Evolutionary conservation across 352 stramenopile species (phyloP), one percentile per base, ranked within the genome.

Genomic region (Pythium pectinolyticum): DNA sequence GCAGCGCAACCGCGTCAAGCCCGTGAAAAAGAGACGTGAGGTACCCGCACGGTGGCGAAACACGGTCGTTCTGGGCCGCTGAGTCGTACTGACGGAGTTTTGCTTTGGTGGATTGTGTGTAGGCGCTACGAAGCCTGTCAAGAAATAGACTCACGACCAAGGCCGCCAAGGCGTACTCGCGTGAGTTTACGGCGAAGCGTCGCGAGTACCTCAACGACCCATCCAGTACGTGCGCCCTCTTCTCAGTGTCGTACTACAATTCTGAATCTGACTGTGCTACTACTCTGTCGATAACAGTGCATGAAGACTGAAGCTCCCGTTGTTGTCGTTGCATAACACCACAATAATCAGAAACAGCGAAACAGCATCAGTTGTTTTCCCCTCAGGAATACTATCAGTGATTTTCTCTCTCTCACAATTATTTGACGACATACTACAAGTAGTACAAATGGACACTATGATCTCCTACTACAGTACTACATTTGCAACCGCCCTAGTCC

Each of bases 11-110:
- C 80, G 80, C 64, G 83, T 73, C 50, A 89, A 89, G 62, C 76
- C 78, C 11, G 19, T 84, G 52, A 89, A 88, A 73, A 88, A 86
- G 55, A 74, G 78, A 80, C 80, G 80, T 78, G 80, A 89, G 72
- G 80, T 90, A 82, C 25, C 31, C 24, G 25, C 27, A 19, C 3
- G 2, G 5, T 43, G 2, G 14, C 4, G 12, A 7, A 22, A 34
- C 19, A 47, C 27, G 35, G 19, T 9, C 14, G 5, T 37, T 37
- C 34, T 6, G 17, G 32, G 17, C 17, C 25, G 27, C 32, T 34
- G 24, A 27, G n/a, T 49, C 52, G 20, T 12, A 37, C 3, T 28
- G 24, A 19, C 20, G 25, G 31, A 50, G 25, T 28, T 35, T 4
- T 25, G 20, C 28, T 54, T 30, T 55, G 17, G 15, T 37, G 37